Evolutionary conservation across 805 yeast genomes (phyloP).

Genomic region (Candida khao-thaluensis): DNA sequence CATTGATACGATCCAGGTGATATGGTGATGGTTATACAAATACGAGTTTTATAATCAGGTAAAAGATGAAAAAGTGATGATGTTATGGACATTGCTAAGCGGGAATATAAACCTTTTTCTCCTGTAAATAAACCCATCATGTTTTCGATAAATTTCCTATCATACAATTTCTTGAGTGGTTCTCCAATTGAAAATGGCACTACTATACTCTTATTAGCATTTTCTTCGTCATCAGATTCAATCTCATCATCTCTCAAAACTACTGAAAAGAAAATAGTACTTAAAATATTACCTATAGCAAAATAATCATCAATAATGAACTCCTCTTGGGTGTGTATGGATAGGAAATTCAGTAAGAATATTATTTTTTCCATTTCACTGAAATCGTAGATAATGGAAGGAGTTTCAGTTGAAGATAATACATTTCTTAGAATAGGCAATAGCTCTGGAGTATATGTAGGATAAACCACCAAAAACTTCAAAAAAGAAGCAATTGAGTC

Average conservation of each 20-base stretch:
- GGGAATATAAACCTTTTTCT: slow-evolving; percentile 2
- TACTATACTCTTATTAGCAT: slow-evolving; percentile 16
- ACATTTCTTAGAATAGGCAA: background rate
- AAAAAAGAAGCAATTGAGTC: slow-evolving; percentile 11
- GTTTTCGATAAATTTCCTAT: slow-evolving; percentile 21
- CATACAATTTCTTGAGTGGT: slow-evolving; percentile 19
- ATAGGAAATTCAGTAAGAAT: slow-evolving; percentile 16
- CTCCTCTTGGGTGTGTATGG: slow-evolving; percentile 16
- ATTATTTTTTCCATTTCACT: slow-evolving; percentile 1
- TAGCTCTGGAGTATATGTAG: background rate
- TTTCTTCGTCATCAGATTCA: slow-evolving; percentile 21
- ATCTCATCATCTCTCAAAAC: background rate
- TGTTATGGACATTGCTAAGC: slow-evolving; percentile 19
- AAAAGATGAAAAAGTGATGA: slow-evolving; percentile 35
- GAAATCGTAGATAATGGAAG: background rate
- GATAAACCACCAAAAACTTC: background rate
- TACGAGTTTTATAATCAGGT: slow-evolving; percentile 35
- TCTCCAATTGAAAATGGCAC: slow-evolving; percentile 3
- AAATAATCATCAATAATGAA: slow-evolving; percentile 20
- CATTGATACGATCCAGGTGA: slow-evolving; percentile 39
- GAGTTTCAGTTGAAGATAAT: background rate
- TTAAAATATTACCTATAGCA: slow-evolving; percentile 20
- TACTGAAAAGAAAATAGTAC: slow-evolving; percentile 19
- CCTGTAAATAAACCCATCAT: slow-evolving; percentile 18
- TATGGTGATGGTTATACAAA: slow-evolving; percentile 42